Percentiles rank a stretch among this genome's conserved stretches.
phyloP scores from a whole-genome alignment of 192 early-diverging fungal species.

The Mortierella alpina region DNA sequence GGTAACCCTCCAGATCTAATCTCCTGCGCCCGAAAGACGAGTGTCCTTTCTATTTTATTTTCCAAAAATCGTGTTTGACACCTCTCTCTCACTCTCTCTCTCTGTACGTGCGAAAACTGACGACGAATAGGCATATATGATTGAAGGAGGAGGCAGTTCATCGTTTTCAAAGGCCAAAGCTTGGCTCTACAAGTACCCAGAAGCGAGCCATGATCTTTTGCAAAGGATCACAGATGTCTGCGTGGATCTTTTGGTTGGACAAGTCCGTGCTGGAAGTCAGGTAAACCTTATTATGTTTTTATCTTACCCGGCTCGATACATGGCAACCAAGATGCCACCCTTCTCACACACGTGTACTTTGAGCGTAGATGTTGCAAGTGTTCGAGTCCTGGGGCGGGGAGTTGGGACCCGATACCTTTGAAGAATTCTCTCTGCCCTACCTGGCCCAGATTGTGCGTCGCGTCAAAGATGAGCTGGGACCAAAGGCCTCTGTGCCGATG shows the following conservation, averaged over 20 bases:
- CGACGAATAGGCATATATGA: conserved; percentile 83
- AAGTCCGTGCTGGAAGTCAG: conserved; percentile 94
- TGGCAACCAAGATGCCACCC: background rate
- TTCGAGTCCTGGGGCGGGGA: conserved; percentile 97
- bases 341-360: no score
- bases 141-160: conserved; percentile 94
- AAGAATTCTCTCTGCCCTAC: conserved; percentile 88
- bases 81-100: conserved; percentile 2
- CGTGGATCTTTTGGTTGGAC: conserved; percentile 87
- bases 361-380: conserved; percentile 85
- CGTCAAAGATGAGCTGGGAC: conserved; percentile 70
- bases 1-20: conserved; percentile 29
- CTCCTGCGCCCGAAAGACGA: background rate
- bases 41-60: background rate
- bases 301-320: background rate
- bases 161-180: conserved; percentile 87
- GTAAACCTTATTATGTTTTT: conserved; percentile 42
- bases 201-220: conserved; percentile 81
- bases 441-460: conserved; percentile 78
- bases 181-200: conserved; percentile 85
- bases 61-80: background rate
- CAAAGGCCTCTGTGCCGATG: conserved; percentile 75
- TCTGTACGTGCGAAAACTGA: background rate
- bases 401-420: conserved; percentile 82
- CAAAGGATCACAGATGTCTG: conserved; percentile 85